These are phyloP conservation scores for Aspergillus campestris DNA, from an alignment of 495 filamentous ascomycete genomes.

Conservation along the genomic window DNA sequence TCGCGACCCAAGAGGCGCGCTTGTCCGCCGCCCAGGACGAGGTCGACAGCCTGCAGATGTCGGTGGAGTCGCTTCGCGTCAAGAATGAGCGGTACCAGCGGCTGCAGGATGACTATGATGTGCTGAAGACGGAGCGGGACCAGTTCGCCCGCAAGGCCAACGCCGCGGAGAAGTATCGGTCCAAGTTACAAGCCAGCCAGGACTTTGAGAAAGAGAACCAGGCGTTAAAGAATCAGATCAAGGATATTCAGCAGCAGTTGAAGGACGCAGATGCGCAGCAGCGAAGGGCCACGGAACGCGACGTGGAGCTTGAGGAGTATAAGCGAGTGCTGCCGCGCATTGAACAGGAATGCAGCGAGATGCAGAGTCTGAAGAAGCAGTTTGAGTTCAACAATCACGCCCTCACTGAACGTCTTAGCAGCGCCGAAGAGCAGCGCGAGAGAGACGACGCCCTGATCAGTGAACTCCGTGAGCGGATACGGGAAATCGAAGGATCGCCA, in stretches of 20 bases:
- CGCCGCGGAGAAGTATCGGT: conserved; percentile 61
- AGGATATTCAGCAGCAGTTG: conserved; percentile 47
- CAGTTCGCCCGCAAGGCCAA: conserved; percentile 75
- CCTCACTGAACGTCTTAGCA: conserved; percentile 44
- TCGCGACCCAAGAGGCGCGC: conserved; percentile 49
- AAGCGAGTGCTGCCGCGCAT: conserved; percentile 47
- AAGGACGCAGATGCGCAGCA: conserved; percentile 45
- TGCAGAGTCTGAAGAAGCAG: conserved; percentile 46
- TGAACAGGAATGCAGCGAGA: conserved; percentile 54
- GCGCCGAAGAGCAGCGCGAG: conserved; percentile 46
- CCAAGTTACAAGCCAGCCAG: conserved; percentile 65
- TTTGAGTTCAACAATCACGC: conserved; percentile 51
- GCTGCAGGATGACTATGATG: conserved; percentile 58
- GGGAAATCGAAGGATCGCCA: conserved; percentile 40
- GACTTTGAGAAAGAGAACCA: conserved; percentile 65
- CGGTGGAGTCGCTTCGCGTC: conserved; percentile 31
- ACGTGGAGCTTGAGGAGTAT: conserved; percentile 53
- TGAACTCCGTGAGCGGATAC: conserved; percentile 45
- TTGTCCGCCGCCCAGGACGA: conserved; percentile 39
- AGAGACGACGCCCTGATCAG: conserved; percentile 46
- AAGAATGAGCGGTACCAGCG: conserved; percentile 45
- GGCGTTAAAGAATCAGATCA: conserved; percentile 51
- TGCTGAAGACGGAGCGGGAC: conserved; percentile 63
- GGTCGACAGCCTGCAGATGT: conserved; percentile 33
- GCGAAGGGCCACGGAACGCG: conserved; percentile 35